Percentiles rank a stretch among this genome's conserved stretches.
phyloP scores from a whole-genome alignment of 306 rosid genomes.

The Urtica urens region DNA sequence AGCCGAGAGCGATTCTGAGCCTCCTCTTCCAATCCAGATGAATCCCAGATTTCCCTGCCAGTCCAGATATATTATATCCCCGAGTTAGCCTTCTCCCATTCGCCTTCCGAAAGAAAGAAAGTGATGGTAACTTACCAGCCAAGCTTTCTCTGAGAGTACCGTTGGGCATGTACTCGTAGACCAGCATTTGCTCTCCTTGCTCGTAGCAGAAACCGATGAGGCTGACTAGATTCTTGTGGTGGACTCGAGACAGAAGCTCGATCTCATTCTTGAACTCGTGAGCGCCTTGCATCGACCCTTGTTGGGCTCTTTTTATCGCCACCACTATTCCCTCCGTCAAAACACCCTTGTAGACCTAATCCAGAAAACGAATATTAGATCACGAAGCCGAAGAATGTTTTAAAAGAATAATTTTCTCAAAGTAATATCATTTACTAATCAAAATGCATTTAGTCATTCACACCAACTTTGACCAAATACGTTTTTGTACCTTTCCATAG shows the following conservation, averaged over 20 bases:
- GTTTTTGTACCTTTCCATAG: constrained; percentile 71
- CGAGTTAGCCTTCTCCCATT: too few species aligned
- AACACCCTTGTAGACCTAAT: constrained; percentile 71
- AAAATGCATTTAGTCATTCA: not conserved
- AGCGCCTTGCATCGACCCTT: constrained; percentile 96
- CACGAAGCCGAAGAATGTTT: not conserved
- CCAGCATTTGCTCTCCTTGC: constrained; percentile 91
- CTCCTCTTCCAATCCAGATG: constrained; percentile 94
- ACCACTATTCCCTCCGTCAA: constrained; percentile 61
- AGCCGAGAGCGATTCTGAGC: constrained; percentile 83
- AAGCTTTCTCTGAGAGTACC: constrained; percentile 76
- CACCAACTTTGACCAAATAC: not conserved
- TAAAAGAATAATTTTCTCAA: too few species aligned
- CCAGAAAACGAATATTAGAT: not conserved
- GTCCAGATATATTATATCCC: too few species aligned
- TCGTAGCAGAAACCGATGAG: constrained; percentile 92
- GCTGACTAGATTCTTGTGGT: constrained; percentile 94
- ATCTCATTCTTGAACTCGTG: constrained; percentile 90
- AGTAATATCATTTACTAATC: too few species aligned
- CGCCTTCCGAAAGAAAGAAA: too few species aligned
- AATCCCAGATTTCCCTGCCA: constrained; percentile 64
- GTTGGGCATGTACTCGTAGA: constrained; percentile 74
- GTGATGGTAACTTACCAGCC: too few species aligned
- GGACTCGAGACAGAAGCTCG: constrained; percentile 93
- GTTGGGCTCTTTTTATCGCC: constrained; percentile 92